Base-by-base conservation (phyloP, 306 rosid species). In the Cucurbita ficifolia region DNA sequence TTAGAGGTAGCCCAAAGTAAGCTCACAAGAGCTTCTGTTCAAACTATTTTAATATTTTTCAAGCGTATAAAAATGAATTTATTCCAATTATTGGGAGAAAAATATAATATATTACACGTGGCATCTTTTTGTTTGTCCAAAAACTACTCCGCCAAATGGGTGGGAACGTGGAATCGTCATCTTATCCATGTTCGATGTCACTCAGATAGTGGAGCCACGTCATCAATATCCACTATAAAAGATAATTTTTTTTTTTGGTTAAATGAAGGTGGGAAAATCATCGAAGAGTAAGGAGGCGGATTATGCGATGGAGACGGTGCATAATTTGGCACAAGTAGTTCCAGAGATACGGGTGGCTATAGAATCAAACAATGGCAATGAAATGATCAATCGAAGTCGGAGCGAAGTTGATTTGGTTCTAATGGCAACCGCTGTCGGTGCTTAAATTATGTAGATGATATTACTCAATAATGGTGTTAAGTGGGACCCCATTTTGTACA, bases 221-320 rank as follows among this genome's bases (percentile, higher is more conserved):
- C 11, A 16, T 21, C 48, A 18, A 43, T 13, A 17, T 36, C 29
- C 58, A 45, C 19, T 29, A 0, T 29, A 29, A 29, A 29, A 29
- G 3, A 29, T n/a, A n/a, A n/a, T 24, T 24, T 24, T 24, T 24
- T 24, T 45, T 45, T 40, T 7, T 10, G 36, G 10, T 24, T 51
- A 29, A 4, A 24, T 42, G 69, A 75, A 93, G 98, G 90, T 90
- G 73, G 98, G 98, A 14, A 85, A 82, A 43, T 10, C 71, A 0
- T 70, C 78, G 69, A 86, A 93, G 67, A 83, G 78, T 70, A 78
- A 83, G 6, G 98, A 69, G 36, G 93, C 93, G 14, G 96, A 90
- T 29, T 90, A 88, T 39, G 85, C 38, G 0, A 62, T 90, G 72
- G 93, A 84, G 84, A 51, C 52, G 10, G 86, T 90, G 68, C 68